A percentile compares a stretch with the other conserved stretches of the same genome.
These are phyloP conservation scores for Sonneratia caseolaris DNA, from an alignment of 345 rosid species.

Conservation along the genomic window DNA sequence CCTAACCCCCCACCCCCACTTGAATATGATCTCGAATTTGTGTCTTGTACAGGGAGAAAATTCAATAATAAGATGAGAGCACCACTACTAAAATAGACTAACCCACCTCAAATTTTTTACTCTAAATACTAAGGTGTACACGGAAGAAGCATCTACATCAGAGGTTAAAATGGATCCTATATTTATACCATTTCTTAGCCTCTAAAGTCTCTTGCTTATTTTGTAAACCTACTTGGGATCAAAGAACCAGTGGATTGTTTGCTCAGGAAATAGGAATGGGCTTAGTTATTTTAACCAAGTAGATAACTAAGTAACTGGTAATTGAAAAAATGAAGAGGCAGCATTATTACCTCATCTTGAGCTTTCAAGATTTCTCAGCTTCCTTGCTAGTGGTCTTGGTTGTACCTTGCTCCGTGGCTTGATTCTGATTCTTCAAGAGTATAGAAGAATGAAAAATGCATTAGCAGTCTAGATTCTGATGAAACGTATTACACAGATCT, in stretches of 20 bases:
- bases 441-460: not conserved
- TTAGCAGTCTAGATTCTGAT: not conserved
- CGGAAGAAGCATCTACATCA: too few relatives aligned
- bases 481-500: too few relatives aligned
- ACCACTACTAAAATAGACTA: too few relatives aligned
- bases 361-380: slow-evolving; percentile 35
- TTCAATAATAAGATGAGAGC: not conserved
- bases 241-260: not conserved
- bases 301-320: not conserved
- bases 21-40: too few relatives aligned
- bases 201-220: not conserved
- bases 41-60: too few relatives aligned
- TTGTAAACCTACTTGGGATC: not conserved
- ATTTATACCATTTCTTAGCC: too few relatives aligned
- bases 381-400: slow-evolving; percentile 49
- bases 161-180: too few relatives aligned
- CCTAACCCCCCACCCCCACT: too few relatives aligned
- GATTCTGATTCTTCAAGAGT: slow-evolving; percentile 34
- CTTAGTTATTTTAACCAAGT: not conserved
- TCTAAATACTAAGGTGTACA: too few relatives aligned
- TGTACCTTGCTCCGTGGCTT: slow-evolving; percentile 34
- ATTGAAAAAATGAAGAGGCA: not conserved
- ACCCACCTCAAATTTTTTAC: too few relatives aligned
- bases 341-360: slow-evolving; percentile 34
- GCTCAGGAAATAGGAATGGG: not conserved